Percentiles rank a stretch among this genome's conserved stretches.
Evolutionary conservation across 2,329 filamentous ascomycete genomes (phyloP).

Genomic region (Coniochaeta hoffmannii): DNA sequence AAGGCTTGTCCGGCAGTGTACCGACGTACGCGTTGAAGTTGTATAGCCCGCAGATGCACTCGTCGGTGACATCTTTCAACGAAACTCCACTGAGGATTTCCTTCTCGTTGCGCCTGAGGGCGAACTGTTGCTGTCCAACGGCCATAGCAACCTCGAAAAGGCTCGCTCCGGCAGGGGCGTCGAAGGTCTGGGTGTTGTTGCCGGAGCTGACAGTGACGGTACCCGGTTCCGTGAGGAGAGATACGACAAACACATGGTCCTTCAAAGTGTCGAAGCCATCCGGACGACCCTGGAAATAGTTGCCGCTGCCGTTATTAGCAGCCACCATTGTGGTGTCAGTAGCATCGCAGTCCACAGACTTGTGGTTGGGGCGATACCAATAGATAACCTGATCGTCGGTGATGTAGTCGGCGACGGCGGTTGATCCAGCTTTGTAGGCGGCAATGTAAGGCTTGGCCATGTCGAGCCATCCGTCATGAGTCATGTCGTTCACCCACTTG

Average conservation of each 20-base stretch:
- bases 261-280: slow-evolving; percentile 40
- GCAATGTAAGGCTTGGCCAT: slow-evolving; percentile 28
- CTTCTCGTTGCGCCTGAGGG: slow-evolving; percentile 30
- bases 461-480: slow-evolving; percentile 37
- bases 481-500: slow-evolving; percentile 20
- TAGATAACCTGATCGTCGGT: slow-evolving; percentile 42
- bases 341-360: slow-evolving; percentile 36
- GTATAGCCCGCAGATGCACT: slow-evolving; percentile 45
- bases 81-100: slow-evolving; percentile 37
- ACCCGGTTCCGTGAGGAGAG: slow-evolving; percentile 36
- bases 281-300: slow-evolving; percentile 44
- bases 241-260: slow-evolving; percentile 45
- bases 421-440: background rate
- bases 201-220: slow-evolving; percentile 38
- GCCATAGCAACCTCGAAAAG: slow-evolving; percentile 38
- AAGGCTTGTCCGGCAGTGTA: slow-evolving; percentile 30
- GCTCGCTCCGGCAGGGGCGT: slow-evolving; percentile 36
- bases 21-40: slow-evolving; percentile 52
- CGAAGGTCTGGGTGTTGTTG: slow-evolving; percentile 31
- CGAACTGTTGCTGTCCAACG: slow-evolving; percentile 38
- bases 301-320: slow-evolving; percentile 36
- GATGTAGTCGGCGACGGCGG: slow-evolving; percentile 24
- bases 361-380: slow-evolving; percentile 47
- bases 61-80: slow-evolving; percentile 38
- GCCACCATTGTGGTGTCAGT: slow-evolving; percentile 41